Evolutionary conservation across 2,329 filamentous ascomycete species (phyloP).

Genomic region (Thielaviopsis euricoi): DNA sequence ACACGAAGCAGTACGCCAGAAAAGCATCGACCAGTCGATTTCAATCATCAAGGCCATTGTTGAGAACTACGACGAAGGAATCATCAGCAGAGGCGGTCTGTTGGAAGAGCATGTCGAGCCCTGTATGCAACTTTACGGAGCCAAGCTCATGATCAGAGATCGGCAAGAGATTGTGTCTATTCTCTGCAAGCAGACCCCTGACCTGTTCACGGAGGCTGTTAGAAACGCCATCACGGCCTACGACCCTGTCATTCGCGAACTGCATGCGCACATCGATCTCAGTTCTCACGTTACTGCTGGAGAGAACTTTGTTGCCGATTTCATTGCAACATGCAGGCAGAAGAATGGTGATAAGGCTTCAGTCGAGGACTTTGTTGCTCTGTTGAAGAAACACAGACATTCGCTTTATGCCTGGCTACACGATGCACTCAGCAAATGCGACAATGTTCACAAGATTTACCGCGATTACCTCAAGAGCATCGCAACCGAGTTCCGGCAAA

Average conservation of each 20-base stretch:
- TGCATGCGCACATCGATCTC: conserved; percentile 58
- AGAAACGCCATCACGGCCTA: conserved; percentile 50
- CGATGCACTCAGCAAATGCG: conserved; percentile 26
- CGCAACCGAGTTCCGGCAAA: conserved; percentile 5
- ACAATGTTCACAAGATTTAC: conserved; percentile 5
- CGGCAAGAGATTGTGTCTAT: conserved; percentile 52
- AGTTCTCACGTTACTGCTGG: conserved; percentile 49
- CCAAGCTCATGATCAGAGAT: conserved; percentile 55
- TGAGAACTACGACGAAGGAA: conserved; percentile 29
- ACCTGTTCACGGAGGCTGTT: conserved; percentile 53
- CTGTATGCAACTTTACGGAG: conserved; percentile 34
- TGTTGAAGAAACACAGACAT: conserved; percentile 47
- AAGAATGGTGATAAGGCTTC: conserved; percentile 29
- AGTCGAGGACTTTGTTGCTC: conserved; percentile 54
- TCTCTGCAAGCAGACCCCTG: conserved; percentile 52
- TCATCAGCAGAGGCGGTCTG: conserved; percentile 14
- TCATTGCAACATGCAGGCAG: conserved; percentile 31
- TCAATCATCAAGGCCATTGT: conserved; percentile 57
- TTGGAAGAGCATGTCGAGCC: conserved; percentile 8
- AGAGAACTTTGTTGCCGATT: conserved; percentile 53
- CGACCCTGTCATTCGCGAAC: conserved; percentile 54
- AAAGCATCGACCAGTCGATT: conserved; percentile 31
- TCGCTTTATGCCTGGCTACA: conserved; percentile 56
- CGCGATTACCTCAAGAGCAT: conserved; percentile 7
- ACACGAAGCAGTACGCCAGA: conserved; percentile 41